A percentile compares a stretch with the other conserved stretches of the same genome.
Evolutionary conservation across 2,329 filamentous ascomycete species (phyloP).

Genomic region (Fusarium goolgardi): DNA sequence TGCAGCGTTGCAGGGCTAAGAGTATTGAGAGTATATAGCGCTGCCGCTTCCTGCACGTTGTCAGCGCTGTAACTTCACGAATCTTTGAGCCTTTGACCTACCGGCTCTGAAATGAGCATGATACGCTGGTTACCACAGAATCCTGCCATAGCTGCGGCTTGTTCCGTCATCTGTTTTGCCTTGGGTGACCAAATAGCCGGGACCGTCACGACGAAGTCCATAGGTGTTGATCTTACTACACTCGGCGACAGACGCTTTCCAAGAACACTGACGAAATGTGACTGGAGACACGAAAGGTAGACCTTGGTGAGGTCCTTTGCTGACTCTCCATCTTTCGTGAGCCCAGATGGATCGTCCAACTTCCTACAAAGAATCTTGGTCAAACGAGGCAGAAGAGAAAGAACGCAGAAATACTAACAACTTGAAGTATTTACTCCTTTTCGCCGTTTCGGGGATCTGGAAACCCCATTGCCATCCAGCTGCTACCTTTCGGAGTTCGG

Average conservation of each 20-base stretch:
- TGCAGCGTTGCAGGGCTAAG: constrained; percentile 56
- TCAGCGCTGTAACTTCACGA: constrained; percentile 23
- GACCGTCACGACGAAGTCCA: constrained; percentile 68
- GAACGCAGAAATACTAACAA: constrained; percentile 52
- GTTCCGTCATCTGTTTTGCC: constrained; percentile 63
- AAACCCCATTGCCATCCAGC: constrained; percentile 63
- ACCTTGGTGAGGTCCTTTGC: constrained; percentile 53
- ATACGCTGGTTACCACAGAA: constrained; percentile 57
- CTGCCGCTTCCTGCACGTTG: constrained; percentile 59
- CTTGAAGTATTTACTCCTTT: constrained; percentile 60
- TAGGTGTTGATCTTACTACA: constrained; percentile 57
- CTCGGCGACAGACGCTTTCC: constrained; percentile 56
- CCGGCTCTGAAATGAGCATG: constrained; percentile 62
- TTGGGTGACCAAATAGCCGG: constrained; percentile 69
- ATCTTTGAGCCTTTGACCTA: constrained; percentile 35
- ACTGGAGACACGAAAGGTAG: constrained; percentile 61
- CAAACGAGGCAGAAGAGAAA: constrained; percentile 17
- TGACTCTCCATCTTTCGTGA: constrained; percentile 51
- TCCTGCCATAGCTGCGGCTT: constrained; percentile 54
- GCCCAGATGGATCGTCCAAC: constrained; percentile 50
- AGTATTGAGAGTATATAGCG: constrained; percentile 60
- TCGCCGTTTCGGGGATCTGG: constrained; percentile 57
- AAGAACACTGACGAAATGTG: constrained; percentile 60
- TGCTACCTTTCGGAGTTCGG: constrained; percentile 58
- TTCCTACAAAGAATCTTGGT: constrained; percentile 46